Conservation (phyloP, 768 basidiomycete genomes). For the Lyophyllum atratum region DNA sequence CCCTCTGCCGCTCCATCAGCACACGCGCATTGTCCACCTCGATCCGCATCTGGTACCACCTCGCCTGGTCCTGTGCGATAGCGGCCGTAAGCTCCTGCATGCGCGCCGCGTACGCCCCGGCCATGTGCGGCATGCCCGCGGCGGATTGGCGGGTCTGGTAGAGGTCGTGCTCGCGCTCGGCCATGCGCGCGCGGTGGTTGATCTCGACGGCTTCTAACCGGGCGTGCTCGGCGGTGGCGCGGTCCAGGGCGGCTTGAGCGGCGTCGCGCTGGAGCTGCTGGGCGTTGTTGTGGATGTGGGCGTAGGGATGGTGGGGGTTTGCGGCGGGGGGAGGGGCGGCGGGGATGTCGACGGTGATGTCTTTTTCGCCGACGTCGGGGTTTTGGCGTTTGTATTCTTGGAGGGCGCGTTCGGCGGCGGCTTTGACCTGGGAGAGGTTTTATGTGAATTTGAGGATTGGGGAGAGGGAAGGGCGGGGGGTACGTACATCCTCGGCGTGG, state of each 20-base stretch:
- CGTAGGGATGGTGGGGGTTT: background rate
- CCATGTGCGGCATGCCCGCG: background rate
- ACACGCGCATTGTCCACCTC: background rate
- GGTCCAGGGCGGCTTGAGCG: conserved; percentile 7
- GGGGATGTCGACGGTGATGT: conserved; percentile 68
- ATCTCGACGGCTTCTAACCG: background rate
- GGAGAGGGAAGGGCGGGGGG: background rate
- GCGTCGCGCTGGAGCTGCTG: conserved; percentile 4
- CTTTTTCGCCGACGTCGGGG: conserved; percentile 62
- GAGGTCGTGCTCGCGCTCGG: background rate
- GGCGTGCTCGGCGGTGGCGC: background rate
- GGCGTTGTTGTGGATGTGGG: background rate
- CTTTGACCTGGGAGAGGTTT: conserved; percentile 52
- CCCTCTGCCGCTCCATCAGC: background rate
- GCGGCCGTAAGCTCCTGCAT: background rate
- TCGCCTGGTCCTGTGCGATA: conserved; percentile 1
- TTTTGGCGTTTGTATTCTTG: conserved; percentile 59
- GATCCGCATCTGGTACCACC: conserved; percentile 9
- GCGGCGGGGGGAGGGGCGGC: conserved; percentile 29
- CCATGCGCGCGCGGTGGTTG: background rate
- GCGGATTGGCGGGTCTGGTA: background rate
- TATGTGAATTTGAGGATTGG: conserved; percentile 1
- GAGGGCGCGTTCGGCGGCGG: conserved; percentile 66
- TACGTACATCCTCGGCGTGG: conserved; percentile 63
- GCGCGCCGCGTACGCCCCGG: background rate